Base-by-base conservation (phyloP, 805 yeast species). In the Brettanomyces anomalus region DNA sequence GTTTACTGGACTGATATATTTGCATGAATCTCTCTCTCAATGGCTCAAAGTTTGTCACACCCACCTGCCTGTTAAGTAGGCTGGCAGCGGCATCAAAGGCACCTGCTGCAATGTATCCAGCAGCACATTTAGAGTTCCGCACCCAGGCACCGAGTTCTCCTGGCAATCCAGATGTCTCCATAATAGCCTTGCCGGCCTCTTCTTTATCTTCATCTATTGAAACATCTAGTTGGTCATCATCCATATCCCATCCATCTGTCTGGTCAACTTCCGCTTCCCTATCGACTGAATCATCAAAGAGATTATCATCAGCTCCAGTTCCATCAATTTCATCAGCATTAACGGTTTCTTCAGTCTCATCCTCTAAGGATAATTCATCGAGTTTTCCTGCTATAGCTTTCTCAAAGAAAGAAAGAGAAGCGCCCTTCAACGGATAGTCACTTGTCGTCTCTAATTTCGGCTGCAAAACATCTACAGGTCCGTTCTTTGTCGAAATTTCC, bases 51-150 rank as follows among this genome's bases (percentile, higher is more conserved):
- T 85, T 72, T 21, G 77, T 81, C 41, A 86, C 76, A 54, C 97
- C 98, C 37, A 81, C 71, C 64, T 94, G 98, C 56, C 90, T 83
- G 68, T 82, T 79, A 55, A 93, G 74, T 58, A 94, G 76, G 55
- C 88, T 94, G 33, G 96, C 93, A 33, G 97, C 99, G 42, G 90
- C 84, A 51, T 88, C 97, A 60, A 90, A 90, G 4, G 94, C 85
- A 54, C 99, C 99, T 3, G 96, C 88, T 2, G 98, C 97, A 55
- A 83, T 88, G 54, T 87, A 85, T 21, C 86, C 87, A 26, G 96
- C 97, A 4, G 97, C 87, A 43, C 89, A 75, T 49, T 82, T 84
- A 15, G 96, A 85, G 63, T 84, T 86, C 51, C 90, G 82, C 26
- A 85, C 74, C 98, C 99, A 94, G 45, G 64, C 63, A 4, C 81